Conservation (phyloP, 164 flowering plant genomes). For the Dillenia turbinata region DNA sequence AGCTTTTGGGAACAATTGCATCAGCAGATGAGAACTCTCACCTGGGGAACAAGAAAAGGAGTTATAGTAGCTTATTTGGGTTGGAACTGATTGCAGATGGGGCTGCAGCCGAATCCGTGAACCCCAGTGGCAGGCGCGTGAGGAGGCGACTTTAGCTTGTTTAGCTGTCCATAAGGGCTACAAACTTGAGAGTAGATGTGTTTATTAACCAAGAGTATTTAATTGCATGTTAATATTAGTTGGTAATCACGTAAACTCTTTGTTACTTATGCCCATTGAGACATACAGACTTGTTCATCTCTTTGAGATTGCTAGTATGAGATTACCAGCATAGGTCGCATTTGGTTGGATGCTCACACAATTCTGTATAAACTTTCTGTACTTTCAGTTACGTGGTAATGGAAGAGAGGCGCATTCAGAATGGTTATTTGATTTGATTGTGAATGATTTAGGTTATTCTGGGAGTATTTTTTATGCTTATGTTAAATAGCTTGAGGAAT, state of each 20-base stretch:
- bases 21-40: slow-evolving; percentile 48
- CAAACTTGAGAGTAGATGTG: not conserved
- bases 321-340: no score
- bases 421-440: no score
- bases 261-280: no score
- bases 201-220: not conserved
- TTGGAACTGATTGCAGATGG: slow-evolving; percentile 38
- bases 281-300: no score
- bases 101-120: slow-evolving; percentile 27
- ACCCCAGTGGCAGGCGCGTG: slow-evolving; percentile 52
- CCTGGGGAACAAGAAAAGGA: slow-evolving; percentile 46
- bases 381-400: no score
- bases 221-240: not conserved
- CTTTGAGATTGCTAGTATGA: no score
- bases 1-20: slow-evolving; percentile 65
- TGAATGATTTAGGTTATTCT: no score
- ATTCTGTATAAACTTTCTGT: no score
- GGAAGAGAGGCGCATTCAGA: no score
- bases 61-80: slow-evolving; percentile 50
- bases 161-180: not conserved
- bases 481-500: no score
- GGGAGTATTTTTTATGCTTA: no score
- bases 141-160: slow-evolving; percentile 48
- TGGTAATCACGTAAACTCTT: not conserved
- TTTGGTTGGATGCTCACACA: no score